Evolutionary conservation across 2,329 filamentous ascomycete genomes (phyloP).

Genomic region (Xylariaceae sp.): DNA sequence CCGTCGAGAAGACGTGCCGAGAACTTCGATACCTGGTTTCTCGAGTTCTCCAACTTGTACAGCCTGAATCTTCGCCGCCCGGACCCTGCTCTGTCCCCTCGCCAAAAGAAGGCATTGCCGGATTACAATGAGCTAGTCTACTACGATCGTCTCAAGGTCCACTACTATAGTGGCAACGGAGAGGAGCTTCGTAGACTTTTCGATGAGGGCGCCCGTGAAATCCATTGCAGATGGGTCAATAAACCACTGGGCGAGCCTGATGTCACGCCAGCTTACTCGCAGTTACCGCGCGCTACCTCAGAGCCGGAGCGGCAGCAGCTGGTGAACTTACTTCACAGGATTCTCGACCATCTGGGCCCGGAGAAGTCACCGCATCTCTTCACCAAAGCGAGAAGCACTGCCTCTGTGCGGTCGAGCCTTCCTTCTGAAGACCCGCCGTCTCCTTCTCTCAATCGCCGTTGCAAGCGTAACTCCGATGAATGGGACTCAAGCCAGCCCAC

Average conservation of each 20-base stretch:
- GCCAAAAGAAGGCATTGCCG: slow-evolving; percentile 10
- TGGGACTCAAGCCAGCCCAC: slow-evolving; percentile 9
- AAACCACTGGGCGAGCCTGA: slow-evolving; percentile 17
- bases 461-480: slow-evolving; percentile 20
- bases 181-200: slow-evolving; percentile 12
- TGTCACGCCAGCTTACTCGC: slow-evolving; percentile 13
- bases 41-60: slow-evolving; percentile 22
- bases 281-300: slow-evolving; percentile 16
- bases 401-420: slow-evolving; percentile 5
- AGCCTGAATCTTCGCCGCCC: slow-evolving; percentile 18
- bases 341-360: slow-evolving; percentile 14
- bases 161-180: slow-evolving; percentile 15
- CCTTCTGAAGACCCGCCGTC: slow-evolving; percentile 9
- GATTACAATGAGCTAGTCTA: slow-evolving; percentile 17
- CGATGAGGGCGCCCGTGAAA: slow-evolving; percentile 13
- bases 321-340: slow-evolving; percentile 12
- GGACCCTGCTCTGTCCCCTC: slow-evolving; percentile 12
- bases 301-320: slow-evolving; percentile 18
- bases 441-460: slow-evolving; percentile 7
- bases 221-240: slow-evolving; percentile 22
- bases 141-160: slow-evolving; percentile 16
- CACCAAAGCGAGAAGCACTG: slow-evolving; percentile 2
- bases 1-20: slow-evolving; percentile 7
- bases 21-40: slow-evolving; percentile 21
- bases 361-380: not conserved